Evolutionary conservation across 2,329 filamentous ascomycete genomes (phyloP).

Genomic region (Calycina herbarum): DNA sequence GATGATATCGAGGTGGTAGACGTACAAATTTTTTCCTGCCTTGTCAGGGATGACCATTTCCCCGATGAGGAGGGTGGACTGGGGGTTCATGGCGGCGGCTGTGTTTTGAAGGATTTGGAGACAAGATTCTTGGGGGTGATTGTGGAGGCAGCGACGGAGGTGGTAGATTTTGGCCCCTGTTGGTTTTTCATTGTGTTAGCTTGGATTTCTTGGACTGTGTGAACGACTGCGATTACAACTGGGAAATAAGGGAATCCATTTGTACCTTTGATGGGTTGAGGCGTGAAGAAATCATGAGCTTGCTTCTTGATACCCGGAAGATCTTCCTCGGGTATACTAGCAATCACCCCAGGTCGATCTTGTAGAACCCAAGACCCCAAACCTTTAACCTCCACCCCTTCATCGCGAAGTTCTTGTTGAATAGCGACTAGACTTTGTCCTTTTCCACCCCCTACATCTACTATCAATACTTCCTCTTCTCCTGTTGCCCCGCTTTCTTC

Average conservation of each 20-base stretch:
- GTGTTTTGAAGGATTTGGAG: slow-evolving; percentile 27
- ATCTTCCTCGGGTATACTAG: slow-evolving; percentile 11
- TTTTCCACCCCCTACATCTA: slow-evolving; percentile 28
- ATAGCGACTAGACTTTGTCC: slow-evolving; percentile 28
- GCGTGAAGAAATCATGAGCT: slow-evolving; percentile 16
- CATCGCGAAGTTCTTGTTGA: slow-evolving; percentile 18
- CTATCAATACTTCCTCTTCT: slow-evolving; percentile 18
- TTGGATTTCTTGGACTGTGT: background rate
- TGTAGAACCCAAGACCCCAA: slow-evolving; percentile 15
- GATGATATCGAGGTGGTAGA: slow-evolving; percentile 22
- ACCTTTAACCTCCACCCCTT: background rate
- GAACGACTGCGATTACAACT: background rate
- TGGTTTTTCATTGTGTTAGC: background rate
- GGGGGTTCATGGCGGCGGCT: slow-evolving; percentile 22
- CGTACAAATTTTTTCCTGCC: slow-evolving; percentile 14
- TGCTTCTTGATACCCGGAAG: slow-evolving; percentile 15
- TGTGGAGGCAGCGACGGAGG: slow-evolving; percentile 31
- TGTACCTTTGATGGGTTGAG: slow-evolving; percentile 11
- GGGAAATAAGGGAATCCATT: background rate
- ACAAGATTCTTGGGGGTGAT: slow-evolving; percentile 26
- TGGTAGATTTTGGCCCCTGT: slow-evolving; percentile 30
- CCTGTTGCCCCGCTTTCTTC: slow-evolving; percentile 8
- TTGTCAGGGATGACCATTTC: slow-evolving; percentile 25
- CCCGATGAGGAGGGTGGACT: slow-evolving; percentile 21
- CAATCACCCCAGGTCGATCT: slow-evolving; percentile 15